phyloP scores from a whole-genome alignment of 2,329 filamentous ascomycete species.

The Gyromitra esculenta region DNA sequence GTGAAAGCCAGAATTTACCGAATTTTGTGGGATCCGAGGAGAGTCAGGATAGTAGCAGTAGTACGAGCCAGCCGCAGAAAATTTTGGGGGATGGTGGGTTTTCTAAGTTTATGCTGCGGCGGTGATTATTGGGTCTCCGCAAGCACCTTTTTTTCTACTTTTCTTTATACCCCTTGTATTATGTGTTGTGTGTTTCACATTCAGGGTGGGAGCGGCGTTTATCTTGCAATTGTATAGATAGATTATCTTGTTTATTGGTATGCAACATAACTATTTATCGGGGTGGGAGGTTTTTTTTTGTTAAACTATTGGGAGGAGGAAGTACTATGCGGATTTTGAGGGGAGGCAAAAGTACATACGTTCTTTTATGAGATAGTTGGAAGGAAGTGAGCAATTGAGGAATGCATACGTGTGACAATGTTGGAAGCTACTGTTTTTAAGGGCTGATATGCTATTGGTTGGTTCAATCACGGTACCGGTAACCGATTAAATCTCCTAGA shows the following conservation, averaged over 20 bases:
- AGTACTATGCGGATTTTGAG: background rate
- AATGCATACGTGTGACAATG: too few relatives aligned
- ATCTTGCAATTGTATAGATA: background rate
- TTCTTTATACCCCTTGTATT: conserved; percentile 28
- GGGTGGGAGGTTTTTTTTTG: conserved; percentile 1
- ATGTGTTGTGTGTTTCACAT: conserved; percentile 12
- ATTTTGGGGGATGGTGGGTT: conserved; percentile 21
- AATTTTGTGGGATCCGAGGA: background rate
- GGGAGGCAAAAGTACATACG: background rate
- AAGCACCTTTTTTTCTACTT: background rate
- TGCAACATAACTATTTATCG: background rate
- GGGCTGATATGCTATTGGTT: too few relatives aligned
- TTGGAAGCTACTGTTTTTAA: too few relatives aligned
- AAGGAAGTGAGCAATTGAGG: too few relatives aligned
- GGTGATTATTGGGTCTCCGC: conserved; percentile 9
- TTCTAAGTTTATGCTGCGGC: conserved; percentile 36
- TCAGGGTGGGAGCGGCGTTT: conserved; percentile 6
- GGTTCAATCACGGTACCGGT: too few relatives aligned
- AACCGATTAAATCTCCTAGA: too few relatives aligned
- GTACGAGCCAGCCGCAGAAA: background rate
- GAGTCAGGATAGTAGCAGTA: background rate
- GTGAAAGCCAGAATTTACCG: conserved; percentile 10
- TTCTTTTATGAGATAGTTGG: background rate
- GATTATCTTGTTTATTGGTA: background rate
- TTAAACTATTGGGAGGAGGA: background rate